Percentiles rank a stretch among this genome's conserved stretches.
Conservation (phyloP, 768 basidiomycete species). For the Suillus hirtellus region DNA sequence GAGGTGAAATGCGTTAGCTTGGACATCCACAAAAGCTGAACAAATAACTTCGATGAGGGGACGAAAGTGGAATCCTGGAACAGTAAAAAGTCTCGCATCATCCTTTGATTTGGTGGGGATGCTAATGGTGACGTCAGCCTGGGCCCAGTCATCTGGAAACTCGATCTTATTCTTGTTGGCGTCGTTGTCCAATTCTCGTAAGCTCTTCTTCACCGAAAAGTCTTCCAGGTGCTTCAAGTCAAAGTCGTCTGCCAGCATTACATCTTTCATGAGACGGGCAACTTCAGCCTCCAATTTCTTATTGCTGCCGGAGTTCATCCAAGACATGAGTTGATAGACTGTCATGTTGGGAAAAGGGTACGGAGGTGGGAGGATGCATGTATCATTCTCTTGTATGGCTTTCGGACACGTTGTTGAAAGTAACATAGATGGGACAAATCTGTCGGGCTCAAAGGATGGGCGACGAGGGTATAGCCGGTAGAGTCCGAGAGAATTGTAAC, state of each 20-base stretch:
- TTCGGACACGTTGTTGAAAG: no score
- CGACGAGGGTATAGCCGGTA: no score
- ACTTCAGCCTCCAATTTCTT: constrained; percentile 7
- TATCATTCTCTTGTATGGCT: no score
- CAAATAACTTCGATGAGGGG: no score
- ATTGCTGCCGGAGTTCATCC: constrained; percentile 7
- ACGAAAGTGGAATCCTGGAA: no score
- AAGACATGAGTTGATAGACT: constrained; percentile 9
- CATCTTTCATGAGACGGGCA: background rate
- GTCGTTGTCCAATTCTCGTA: background rate
- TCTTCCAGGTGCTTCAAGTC: background rate
- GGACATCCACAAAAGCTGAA: no score
- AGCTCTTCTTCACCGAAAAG: background rate
- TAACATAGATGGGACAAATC: no score
- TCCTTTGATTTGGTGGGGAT: background rate
- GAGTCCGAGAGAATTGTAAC: no score
- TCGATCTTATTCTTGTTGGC: background rate
- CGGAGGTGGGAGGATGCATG: constrained; percentile 3
- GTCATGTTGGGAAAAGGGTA: background rate
- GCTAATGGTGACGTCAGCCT: background rate
- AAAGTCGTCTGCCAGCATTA: background rate
- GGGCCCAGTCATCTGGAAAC: background rate
- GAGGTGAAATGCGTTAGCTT: no score
- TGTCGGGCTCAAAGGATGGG: no score
- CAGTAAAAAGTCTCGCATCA: background rate